phyloP scores from a whole-genome alignment of 164 flowering plant species.

The Chimonanthus praecox region DNA sequence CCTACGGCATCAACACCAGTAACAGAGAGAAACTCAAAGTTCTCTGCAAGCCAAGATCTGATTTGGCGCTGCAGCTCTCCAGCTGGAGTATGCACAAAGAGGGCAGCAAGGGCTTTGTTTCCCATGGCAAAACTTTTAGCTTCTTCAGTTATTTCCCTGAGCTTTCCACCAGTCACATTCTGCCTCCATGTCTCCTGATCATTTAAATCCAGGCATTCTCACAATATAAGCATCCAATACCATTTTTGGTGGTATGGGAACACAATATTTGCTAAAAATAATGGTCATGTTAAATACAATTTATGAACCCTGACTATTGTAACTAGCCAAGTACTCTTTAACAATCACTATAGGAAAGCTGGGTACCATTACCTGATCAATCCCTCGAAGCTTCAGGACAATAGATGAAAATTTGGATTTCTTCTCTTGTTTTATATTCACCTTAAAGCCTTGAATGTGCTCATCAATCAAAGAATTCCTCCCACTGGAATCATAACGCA shows the following conservation, averaged over 20 bases:
- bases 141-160: conserved; percentile 92
- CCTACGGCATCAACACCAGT: conserved; percentile 70
- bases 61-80: conserved; percentile 98
- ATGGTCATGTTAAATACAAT: no score
- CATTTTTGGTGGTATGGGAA: no score
- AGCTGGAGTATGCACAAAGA: conserved; percentile 98
- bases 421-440: conserved; percentile 86
- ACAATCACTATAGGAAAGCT: not conserved
- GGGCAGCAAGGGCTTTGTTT: conserved; percentile 92
- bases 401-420: conserved; percentile 92
- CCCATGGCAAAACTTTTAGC: conserved; percentile 92
- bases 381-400: conserved; percentile 85
- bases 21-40: conserved; percentile 90
- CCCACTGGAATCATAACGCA: conserved; percentile 41
- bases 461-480: conserved; percentile 53
- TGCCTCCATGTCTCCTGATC: conserved; percentile 83
- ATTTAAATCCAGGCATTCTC: conserved; percentile 4
- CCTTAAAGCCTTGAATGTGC: conserved; percentile 76
- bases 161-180: conserved; percentile 95
- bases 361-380: conserved; percentile 66
- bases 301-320: no score
- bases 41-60: conserved; percentile 94
- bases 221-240: not conserved
- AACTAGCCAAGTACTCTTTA: no score
- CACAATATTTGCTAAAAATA: no score